Conservation (phyloP, 176 grass and related monocot species). For the Aegilops sharonensis region DNA sequence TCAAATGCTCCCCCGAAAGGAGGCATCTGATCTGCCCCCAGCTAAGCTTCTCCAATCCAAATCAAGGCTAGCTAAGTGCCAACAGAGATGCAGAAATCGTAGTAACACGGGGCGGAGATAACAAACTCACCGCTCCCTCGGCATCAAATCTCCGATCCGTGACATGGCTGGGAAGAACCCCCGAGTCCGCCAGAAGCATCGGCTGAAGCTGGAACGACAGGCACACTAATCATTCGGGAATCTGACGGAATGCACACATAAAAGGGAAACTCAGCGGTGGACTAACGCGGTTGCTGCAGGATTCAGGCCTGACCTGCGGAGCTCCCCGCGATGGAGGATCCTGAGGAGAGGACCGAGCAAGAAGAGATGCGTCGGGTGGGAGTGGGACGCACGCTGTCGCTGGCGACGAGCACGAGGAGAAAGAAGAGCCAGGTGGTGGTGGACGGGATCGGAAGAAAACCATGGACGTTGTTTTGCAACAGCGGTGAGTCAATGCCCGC, state of each 20-base stretch:
- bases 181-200: slow-evolving; percentile 14
- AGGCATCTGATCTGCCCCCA: not conserved
- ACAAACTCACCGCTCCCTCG: slow-evolving; percentile 10
- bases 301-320: slow-evolving; percentile 9
- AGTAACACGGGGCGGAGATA: not conserved
- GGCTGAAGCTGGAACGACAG: not conserved
- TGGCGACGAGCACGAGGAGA: slow-evolving; percentile 20
- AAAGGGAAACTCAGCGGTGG: not conserved
- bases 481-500: not conserved
- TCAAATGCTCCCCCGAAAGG: slow-evolving; percentile 1
- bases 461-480: slow-evolving; percentile 5
- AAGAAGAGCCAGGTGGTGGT: not conserved
- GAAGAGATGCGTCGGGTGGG: not conserved
- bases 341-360: not conserved
- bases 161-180: slow-evolving; percentile 14
- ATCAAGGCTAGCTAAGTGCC: not conserved
- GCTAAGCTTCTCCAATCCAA: not conserved
- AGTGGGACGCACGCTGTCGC: not conserved
- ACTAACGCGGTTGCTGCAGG: not conserved
- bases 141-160: slow-evolving; percentile 10
- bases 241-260: not conserved
- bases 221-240: not conserved
- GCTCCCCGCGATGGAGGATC: not conserved
- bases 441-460: slow-evolving; percentile 12
- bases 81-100: not conserved